A percentile compares a stretch with the other conserved stretches of the same genome.
Evolutionary conservation across 495 filamentous ascomycete genomes (phyloP).

Genomic region (Hypoxylon fragiforme): DNA sequence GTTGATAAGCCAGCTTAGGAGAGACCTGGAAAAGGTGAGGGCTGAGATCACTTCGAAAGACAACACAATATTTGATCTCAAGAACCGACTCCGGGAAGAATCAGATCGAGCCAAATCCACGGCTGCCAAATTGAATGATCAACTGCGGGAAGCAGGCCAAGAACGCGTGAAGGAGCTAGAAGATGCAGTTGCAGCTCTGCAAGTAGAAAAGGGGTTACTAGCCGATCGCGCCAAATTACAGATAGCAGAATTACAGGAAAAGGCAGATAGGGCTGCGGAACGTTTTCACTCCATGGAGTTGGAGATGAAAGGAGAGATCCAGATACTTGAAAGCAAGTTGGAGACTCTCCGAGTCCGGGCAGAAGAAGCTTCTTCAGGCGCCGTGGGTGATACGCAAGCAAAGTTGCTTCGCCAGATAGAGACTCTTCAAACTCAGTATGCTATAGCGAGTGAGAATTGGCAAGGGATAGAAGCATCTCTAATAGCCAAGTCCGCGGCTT

Average conservation of each 20-base stretch:
- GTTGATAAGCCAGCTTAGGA: constrained; percentile 65
- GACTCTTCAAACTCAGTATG: constrained; percentile 93
- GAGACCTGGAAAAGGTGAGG: constrained; percentile 69
- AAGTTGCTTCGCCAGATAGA: constrained; percentile 94
- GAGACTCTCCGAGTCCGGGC: constrained; percentile 82
- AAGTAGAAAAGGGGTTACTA: constrained; percentile 75
- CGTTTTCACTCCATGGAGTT: constrained; percentile 68
- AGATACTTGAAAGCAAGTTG: constrained; percentile 84
- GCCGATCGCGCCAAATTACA: constrained; percentile 72
- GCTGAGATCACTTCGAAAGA: constrained; percentile 68
- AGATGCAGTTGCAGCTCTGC: constrained; percentile 68
- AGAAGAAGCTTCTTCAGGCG: constrained; percentile 87
- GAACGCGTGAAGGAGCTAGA: constrained; percentile 67
- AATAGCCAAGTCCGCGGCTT: constrained; percentile 66
- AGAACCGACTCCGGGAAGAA: constrained; percentile 68
- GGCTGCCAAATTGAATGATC: constrained; percentile 65
- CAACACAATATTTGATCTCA: constrained; percentile 68
- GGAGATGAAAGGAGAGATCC: constrained; percentile 81
- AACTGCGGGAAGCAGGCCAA: constrained; percentile 68
- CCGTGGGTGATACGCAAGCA: constrained; percentile 79
- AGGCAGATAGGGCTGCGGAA: constrained; percentile 74
- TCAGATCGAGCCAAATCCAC: constrained; percentile 68
- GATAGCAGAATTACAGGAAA: constrained; percentile 68
- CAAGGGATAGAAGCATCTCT: constrained; percentile 88
- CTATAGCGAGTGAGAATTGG: constrained; percentile 95